Evolutionary conservation across 768 basidiomycete genomes (phyloP), one percentile per base, ranked within the genome.

Genomic region (Coprinellus micaceus): DNA sequence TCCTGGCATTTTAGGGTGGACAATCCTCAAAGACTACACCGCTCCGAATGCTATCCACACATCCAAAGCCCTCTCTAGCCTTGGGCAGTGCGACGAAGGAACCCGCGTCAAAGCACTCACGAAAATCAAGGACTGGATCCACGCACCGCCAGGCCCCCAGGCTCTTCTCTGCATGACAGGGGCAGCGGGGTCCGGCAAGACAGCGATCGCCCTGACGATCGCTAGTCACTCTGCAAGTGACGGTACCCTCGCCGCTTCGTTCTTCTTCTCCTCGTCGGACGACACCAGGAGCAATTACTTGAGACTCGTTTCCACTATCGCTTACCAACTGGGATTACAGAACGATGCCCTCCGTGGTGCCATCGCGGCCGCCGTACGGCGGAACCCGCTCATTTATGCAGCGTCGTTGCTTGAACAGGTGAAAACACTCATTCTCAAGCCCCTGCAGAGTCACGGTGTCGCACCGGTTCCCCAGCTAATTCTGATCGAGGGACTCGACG

Each of bases 401-500:
- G 39, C 21, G 19, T 25, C 22, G 6, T 37, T 59, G 24, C 10
- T 28, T 26, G 52, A 29, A 3, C 60, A 60, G 36, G 50, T 58
- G 24, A 24, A 52, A 13, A 55, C 33, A 37, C 53, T 57, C 7
- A 29, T 61, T 29, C 17, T 55, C 21, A 36, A 43, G 13, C 60
- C 60, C 9, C 19, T 56, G 9, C 24, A 24, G n/a, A 17, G 19
- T 28, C 2, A 10, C 28, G 43, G 11, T 13, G 10, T 43, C 15
- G 30, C 36, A 22, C 11, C 40, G 13, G 13, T 29, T n/a, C 41
- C 39, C 19, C 26, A 51, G 6, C 43, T 24, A 22, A 26, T 61
- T 36, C 54, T 52, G 30, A 48, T 61, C 13, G 60, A 61, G 11
- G 60, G 60, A 3, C 33, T 52, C 10, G 60, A 64, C 37, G 60